Evolutionary conservation across 2,329 filamentous ascomycete species (phyloP), one percentile per base, ranked within the genome.

Genomic region (Corinectria fuckeliana): DNA sequence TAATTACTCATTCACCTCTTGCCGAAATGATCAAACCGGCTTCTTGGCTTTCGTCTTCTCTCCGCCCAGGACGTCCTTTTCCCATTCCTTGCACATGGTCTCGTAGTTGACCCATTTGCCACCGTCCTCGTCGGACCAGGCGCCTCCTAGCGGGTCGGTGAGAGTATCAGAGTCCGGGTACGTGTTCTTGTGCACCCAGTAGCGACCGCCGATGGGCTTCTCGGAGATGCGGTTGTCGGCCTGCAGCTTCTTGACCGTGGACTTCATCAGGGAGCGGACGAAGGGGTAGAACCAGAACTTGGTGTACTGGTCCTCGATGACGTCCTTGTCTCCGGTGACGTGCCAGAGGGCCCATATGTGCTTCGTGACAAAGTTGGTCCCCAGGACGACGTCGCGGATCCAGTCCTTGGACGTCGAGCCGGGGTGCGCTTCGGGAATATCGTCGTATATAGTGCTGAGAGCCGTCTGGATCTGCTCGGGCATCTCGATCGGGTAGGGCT

Each of bases 351-450:
- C 36, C 42, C 60, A 65, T 7, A 65, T 59, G 20, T 65, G 38
- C 42, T 55, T 60, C 3, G 63, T 64, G 39, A 81, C 56, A 14
- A 72, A 66, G 68, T 79, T 79, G 59, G 74, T 72, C 6, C 73
- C 76, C 8, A 80, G 70, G 7, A 68, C 64, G 25, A 74, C 59
- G n/a, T 62, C 55, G 44, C 63, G 64, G 41, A 78, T 68, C 73
- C 76, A 75, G 39, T 73, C 64, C 9, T 56, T 61, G 34, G 74
- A 64, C 21, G 61, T 62, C n/a, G 62, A 61, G 23, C 66, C 71
- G 3, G 68, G 66, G 28, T 72, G 68, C 10, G 69, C 62, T 1
- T 71, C 65, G 20, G 71, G 55, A 2, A 75, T 68, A 10, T 69
- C 69, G 23, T 74, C 63, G 51, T 73, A 75, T 5, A 78, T 65